Conservation (phyloP, 139 green algal genomes). For the Auxenochlorella protothecoides region DNA sequence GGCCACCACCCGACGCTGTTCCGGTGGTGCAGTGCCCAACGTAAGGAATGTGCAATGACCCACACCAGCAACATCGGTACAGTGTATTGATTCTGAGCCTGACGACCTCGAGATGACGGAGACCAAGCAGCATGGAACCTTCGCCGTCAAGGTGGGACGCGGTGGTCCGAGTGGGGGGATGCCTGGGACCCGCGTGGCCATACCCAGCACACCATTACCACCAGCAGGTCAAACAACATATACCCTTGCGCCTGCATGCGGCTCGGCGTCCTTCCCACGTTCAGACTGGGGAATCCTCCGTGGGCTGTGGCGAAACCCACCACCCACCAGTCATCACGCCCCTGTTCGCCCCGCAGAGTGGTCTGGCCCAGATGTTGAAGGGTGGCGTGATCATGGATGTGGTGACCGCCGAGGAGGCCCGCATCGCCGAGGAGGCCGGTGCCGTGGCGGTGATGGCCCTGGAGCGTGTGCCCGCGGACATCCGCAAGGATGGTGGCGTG, state of each 20-base stretch:
- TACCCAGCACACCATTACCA: not conserved
- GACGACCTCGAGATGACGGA: not conserved
- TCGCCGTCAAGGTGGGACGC: slow-evolving; percentile 63
- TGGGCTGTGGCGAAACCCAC: too few species aligned
- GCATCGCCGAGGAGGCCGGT: slow-evolving; percentile 97
- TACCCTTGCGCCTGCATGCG: too few species aligned
- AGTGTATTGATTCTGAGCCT: too few species aligned
- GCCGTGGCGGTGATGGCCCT: slow-evolving; percentile 98
- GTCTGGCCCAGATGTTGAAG: slow-evolving; percentile 97
- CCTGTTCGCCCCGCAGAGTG: slow-evolving; percentile 52
- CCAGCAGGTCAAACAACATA: not conserved
- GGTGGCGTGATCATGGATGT: slow-evolving; percentile 99
- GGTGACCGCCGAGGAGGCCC: slow-evolving; percentile 90
- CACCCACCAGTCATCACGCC: too few species aligned
- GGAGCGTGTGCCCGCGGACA: slow-evolving; percentile 95
- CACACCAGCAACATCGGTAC: too few species aligned
- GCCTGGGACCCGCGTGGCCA: not conserved
- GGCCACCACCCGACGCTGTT: too few species aligned
- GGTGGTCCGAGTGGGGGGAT: not conserved
- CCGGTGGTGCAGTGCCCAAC: too few species aligned
- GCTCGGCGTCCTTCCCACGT: too few species aligned
- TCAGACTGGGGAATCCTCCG: too few species aligned
- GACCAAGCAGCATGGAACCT: slow-evolving; percentile 36
- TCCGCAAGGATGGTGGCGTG: slow-evolving; percentile 89
- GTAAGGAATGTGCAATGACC: too few species aligned